A percentile compares a stretch with the other conserved stretches of the same genome.
Evolutionary conservation across 2,329 filamentous ascomycete genomes (phyloP).

Genomic region (Cladophialophora immunda): DNA sequence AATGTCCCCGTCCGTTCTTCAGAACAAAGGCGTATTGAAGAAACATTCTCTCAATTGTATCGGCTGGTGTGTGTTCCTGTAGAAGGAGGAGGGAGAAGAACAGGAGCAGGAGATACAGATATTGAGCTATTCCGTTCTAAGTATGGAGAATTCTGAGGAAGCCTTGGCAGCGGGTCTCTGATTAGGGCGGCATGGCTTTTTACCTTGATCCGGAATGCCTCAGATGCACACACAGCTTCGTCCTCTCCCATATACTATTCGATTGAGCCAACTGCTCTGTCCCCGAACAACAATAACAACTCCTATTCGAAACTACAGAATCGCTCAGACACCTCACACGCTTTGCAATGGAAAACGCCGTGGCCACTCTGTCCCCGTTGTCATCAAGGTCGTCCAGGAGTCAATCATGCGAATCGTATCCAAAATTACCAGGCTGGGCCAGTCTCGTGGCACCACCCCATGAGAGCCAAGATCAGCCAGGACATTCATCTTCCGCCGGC

Average conservation of each 20-base stretch:
- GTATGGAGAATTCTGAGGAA: background rate
- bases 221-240: background rate
- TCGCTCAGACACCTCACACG: slow-evolving; percentile 11
- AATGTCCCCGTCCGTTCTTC: background rate
- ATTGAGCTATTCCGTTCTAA: background rate
- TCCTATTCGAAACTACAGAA: background rate
- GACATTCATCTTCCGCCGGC: slow-evolving; percentile 37
- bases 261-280: background rate
- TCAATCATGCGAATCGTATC: slow-evolving; percentile 32
- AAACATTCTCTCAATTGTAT: background rate
- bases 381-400: slow-evolving; percentile 27
- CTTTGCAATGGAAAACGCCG: slow-evolving; percentile 9
- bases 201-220: background rate
- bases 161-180: background rate
- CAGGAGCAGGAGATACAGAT: background rate
- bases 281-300: slow-evolving; percentile 7
- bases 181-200: background rate
- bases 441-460: background rate
- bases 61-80: background rate
- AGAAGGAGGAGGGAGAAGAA: background rate
- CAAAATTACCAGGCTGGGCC: slow-evolving; percentile 7
- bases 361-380: slow-evolving; percentile 5
- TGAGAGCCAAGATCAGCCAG: background rate
- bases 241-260: background rate
- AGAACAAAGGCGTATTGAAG: background rate